Evolutionary conservation across 2,329 filamentous ascomycete species (phyloP), one percentile per base, ranked within the genome.

Genomic region (Fusarium nanum): DNA sequence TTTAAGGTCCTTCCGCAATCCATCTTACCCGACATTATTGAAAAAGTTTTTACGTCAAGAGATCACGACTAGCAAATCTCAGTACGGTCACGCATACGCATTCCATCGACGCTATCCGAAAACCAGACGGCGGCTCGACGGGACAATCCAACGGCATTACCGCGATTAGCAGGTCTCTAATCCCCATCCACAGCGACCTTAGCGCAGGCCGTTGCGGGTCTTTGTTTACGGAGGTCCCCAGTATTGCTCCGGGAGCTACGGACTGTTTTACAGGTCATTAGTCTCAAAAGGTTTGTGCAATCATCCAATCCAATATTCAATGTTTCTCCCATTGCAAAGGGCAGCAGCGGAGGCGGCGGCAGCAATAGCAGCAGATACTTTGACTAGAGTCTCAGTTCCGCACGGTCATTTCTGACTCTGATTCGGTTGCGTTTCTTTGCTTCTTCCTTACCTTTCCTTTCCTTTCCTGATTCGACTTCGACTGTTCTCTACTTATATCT

Each of bases 211-310:
- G 59, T 58, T 67, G 71, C 71, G 73, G 73, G 73, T 73, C 73
- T 65, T 72, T 56, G 64, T 54, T 56, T 72, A 66, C 63, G 37
- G 63, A 66, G 41, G 54, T 66, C 55, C 48, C 59, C 54, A 60
- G 56, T 67, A 57, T 69, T 68, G 58, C 56, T 68, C 73, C 73
- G 70, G 73, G 70, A 74, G 66, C 73, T 74, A 75, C 73, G 67
- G 73, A 60, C 64, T 59, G 60, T 64, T 65, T 66, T 67, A 66
- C 64, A 69, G 68, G 60, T 61, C 53, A 57, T 66, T 56, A 57
- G 56, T 54, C 48, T 67, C 49, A 52, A 47, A 28, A 74, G 63
- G 73, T 74, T 69, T 60, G 71, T 69, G 62, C 62, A 64, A 68
- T 52, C 67, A 56, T 73, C 58, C 64, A 61, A 63, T 74, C 61